These are phyloP conservation scores for Carex littledalei DNA, from an alignment of 176 grass and related monocot genomes.

Conservation along the genomic window DNA sequence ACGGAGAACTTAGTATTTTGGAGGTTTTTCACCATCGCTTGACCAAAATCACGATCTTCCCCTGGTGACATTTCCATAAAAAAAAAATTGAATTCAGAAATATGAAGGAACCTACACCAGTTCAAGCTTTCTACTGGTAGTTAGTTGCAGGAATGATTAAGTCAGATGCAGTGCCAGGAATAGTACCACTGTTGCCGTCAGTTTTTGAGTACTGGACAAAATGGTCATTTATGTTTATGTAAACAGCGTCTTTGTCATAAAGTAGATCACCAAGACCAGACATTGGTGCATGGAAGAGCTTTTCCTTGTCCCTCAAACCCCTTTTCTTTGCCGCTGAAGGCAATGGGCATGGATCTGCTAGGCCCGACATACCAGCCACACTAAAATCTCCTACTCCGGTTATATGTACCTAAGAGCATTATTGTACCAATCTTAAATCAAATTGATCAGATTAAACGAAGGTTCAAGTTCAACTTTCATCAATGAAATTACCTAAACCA, in stretches of 20 bases:
- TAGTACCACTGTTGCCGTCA: slow-evolving; percentile 36
- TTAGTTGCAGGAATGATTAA: not conserved
- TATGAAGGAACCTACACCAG: not conserved
- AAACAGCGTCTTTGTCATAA: slow-evolving; percentile 93
- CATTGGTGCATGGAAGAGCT: slow-evolving; percentile 96
- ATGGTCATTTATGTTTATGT: slow-evolving; percentile 97
- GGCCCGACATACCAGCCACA: slow-evolving; percentile 63
- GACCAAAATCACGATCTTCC: slow-evolving; percentile 71
- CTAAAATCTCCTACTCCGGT: slow-evolving; percentile 87
- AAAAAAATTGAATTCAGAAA: not conserved
- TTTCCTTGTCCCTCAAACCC: slow-evolving; percentile 93
- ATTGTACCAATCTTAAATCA: not conserved
- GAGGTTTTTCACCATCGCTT: slow-evolving; percentile 68
- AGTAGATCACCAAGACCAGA: slow-evolving; percentile 97
- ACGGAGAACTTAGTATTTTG: slow-evolving; percentile 81
- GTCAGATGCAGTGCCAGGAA: not conserved
- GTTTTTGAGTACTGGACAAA: slow-evolving; percentile 89
- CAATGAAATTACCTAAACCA: not conserved
- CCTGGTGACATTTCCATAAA: slow-evolving; percentile 31
- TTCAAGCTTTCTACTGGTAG: not conserved
- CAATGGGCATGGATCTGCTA: slow-evolving; percentile 91
- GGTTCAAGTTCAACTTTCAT: not conserved
- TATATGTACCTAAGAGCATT: slow-evolving; percentile 73
- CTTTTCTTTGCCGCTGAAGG: slow-evolving; percentile 93
- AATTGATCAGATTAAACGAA: not conserved